These are phyloP conservation scores for Paecilomyces sp. DNA, from an alignment of 2,329 filamentous ascomycete genomes.

Conservation along the genomic window DNA sequence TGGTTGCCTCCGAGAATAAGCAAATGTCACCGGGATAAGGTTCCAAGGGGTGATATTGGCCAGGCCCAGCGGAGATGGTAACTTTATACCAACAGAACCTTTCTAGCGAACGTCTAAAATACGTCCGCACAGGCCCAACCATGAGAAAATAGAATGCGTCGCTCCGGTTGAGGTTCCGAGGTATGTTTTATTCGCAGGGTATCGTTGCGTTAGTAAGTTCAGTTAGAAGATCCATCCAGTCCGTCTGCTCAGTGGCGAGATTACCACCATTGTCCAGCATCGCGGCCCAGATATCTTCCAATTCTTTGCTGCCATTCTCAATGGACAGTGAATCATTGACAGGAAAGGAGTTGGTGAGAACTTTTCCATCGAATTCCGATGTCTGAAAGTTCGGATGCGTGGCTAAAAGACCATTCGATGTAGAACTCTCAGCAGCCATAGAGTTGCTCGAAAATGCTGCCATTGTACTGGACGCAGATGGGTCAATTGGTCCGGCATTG, in stretches of 20 bases:
- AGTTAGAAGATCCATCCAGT: constrained; percentile 23
- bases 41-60: not conserved
- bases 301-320: constrained; percentile 4
- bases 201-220: constrained; percentile 18
- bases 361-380: not conserved
- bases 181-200: constrained; percentile 2
- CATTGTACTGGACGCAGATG: not conserved
- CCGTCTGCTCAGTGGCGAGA: constrained; percentile 14
- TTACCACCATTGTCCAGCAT: constrained; percentile 20
- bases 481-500: not conserved
- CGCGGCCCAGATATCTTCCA: constrained; percentile 26
- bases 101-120: too few relatives aligned
- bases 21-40: not conserved
- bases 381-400: not conserved
- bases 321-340: not conserved
- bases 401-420: not conserved
- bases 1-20: not conserved
- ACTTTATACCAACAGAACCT: not conserved
- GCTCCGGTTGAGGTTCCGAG: too few relatives aligned
- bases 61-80: not conserved
- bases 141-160: too few relatives aligned
- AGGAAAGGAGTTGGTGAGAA: not conserved
- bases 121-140: too few relatives aligned
- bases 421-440: not conserved
- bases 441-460: not conserved